Evolutionary conservation across 2,329 filamentous ascomycete species (phyloP), one percentile per base, ranked within the genome.

Genomic region (Monilinia fructigena): DNA sequence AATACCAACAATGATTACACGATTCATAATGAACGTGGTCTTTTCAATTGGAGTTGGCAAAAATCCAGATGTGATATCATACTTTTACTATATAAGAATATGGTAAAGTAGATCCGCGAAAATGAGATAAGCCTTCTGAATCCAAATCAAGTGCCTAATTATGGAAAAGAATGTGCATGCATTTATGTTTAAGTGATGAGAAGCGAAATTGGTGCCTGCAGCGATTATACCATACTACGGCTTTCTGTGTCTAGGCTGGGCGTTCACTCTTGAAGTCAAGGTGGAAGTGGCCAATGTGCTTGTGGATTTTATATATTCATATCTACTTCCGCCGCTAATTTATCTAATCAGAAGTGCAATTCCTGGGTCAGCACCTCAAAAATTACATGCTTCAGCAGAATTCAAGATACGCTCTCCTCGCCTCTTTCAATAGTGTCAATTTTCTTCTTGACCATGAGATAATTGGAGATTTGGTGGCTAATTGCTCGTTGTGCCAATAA

Each of bases 1-100:
- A 60, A 61, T 53, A 54, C 23, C 60, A 42, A 54, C 55, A 50
- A 28, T 63, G 55, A 65, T 60, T 50, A 55, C 55, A 54, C 63
- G 38, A 60, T 40, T 31, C 56, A 54, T 16, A 28, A 60, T 45
- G 63, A 59, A 47, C 55, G 60, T 53, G 55, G 26, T 52, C 47
- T 20, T 63, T 38, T 42, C 23, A 16, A 31, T 54, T 54, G 31
- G 55, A 47, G n/a, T 53, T 65, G 38, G 63, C 55, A 60, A 65
- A 65, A n/a, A 42, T 52, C 16, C 31, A 40, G 55, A 53, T 65
- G 63, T 59, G 47, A 65, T 65, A 47, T 47, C 20, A 47, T 38
- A 28, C 45, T 65, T 65, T 8, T 31, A 31, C 53, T 35, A 47
- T 54, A 26, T 65, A 26, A 53, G 16, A 50, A 53, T 38, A 45